These are phyloP conservation scores for Colletotrichum trifolii DNA, from an alignment of 2,329 filamentous ascomycete species.

Conservation along the genomic window DNA sequence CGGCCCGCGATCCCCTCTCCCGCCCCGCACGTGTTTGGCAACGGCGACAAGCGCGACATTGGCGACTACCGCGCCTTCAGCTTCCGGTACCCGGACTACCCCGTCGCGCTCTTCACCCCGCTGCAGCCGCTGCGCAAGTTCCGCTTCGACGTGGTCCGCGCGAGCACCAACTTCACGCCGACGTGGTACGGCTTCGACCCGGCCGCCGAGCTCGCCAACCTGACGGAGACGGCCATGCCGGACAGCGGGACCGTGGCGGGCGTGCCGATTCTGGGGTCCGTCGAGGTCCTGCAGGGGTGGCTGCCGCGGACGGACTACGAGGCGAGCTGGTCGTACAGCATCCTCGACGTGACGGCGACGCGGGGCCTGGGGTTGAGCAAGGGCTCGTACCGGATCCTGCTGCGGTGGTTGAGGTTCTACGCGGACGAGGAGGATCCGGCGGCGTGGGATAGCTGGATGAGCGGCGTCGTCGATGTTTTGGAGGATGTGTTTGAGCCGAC, in stretches of 20 bases:
- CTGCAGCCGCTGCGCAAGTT: conserved; percentile 14
- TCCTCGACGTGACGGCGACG: conserved; percentile 17
- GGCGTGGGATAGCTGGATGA: conserved; percentile 29
- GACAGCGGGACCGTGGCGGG: conserved; percentile 11
- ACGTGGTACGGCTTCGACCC: conserved; percentile 26
- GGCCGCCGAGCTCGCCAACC: conserved; percentile 3
- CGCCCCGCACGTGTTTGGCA: conserved; percentile 22
- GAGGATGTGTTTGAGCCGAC: conserved; percentile 22
- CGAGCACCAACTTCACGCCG: conserved; percentile 22
- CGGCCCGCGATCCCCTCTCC: conserved; percentile 10
- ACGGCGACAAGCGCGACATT: conserved; percentile 14
- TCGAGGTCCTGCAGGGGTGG: conserved; percentile 10
- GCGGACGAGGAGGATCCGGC: conserved; percentile 23
- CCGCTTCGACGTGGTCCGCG: conserved; percentile 22
- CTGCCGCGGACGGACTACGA: conserved; percentile 19
- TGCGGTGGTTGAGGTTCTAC: conserved; percentile 38
- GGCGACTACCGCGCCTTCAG: conserved; percentile 13
- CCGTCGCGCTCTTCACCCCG: conserved; percentile 15
- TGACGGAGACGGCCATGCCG: conserved; percentile 11
- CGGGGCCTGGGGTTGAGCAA: conserved; percentile 22
- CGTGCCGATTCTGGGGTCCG: not conserved
- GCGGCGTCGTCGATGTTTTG: conserved; percentile 24
- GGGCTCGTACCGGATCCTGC: conserved; percentile 37
- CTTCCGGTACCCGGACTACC: conserved; percentile 19
- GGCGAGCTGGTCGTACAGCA: conserved; percentile 16